Evolutionary conservation across 352 stramenopile species (phyloP).

Genomic region (Pythium pyrilobum): DNA sequence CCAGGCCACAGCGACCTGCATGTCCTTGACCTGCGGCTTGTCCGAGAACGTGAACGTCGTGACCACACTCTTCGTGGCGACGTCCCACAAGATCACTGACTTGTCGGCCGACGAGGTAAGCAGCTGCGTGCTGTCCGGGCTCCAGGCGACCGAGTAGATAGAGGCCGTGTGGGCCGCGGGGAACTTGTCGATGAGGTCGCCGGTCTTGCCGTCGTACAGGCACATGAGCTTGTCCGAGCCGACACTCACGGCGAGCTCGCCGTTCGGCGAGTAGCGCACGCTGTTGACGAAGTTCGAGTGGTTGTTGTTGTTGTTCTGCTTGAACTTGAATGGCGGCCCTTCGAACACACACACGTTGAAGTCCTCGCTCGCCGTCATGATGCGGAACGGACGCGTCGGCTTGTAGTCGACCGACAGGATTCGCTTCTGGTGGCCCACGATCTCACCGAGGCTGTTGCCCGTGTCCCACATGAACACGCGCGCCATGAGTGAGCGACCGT

Average conservation of each 20-base stretch:
- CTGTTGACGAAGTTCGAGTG: slow-evolving; percentile 97
- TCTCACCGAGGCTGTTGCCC: slow-evolving; percentile 92
- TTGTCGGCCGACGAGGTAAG: slow-evolving; percentile 96
- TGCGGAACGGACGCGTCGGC: slow-evolving; percentile 90
- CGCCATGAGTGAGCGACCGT: slow-evolving; percentile 72
- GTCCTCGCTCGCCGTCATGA: slow-evolving; percentile 95
- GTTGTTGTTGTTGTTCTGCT: slow-evolving; percentile 89
- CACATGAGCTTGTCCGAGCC: slow-evolving; percentile 94
- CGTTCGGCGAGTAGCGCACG: slow-evolving; percentile 91
- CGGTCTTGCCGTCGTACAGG: slow-evolving; percentile 93
- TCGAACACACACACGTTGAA: slow-evolving; percentile 93
- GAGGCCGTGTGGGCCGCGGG: slow-evolving; percentile 82
- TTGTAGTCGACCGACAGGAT: slow-evolving; percentile 92
- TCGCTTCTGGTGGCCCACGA: slow-evolving; percentile 92
- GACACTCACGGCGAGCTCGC: slow-evolving; percentile 87
- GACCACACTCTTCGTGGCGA: slow-evolving; percentile 61
- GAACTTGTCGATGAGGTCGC: slow-evolving; percentile 81
- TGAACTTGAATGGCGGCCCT: slow-evolving; percentile 95
- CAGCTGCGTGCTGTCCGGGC: slow-evolving; percentile 84
- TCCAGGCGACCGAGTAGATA: slow-evolving; percentile 95
- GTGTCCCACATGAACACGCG: slow-evolving; percentile 97
- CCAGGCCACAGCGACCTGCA: slow-evolving; percentile 73
- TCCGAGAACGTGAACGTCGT: slow-evolving; percentile 78
- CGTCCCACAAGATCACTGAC: slow-evolving; percentile 91
- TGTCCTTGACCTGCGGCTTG: slow-evolving; percentile 75